Evolutionary conservation across 176 grass and related monocot genomes (phyloP).

Genomic region (Rhynchospora pubera): DNA sequence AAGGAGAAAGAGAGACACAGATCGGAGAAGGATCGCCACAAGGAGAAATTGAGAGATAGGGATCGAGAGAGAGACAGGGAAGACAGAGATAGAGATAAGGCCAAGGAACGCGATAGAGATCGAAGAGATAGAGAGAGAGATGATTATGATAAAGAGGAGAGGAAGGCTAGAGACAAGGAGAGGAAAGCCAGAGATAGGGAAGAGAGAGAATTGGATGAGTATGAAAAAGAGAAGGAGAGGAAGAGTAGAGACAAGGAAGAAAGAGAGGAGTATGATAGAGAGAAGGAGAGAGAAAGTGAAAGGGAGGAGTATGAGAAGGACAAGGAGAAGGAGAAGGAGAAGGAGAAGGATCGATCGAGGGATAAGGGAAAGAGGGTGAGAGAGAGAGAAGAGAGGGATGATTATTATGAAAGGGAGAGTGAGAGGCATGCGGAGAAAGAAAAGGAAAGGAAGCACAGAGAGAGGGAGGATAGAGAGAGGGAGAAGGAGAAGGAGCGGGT

Average conservation of each 20-base stretch:
- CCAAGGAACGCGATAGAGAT: neutral
- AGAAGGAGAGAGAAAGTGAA: conserved; percentile 20
- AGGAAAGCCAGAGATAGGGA: no score
- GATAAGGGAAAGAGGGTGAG: conserved; percentile 5
- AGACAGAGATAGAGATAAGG: neutral
- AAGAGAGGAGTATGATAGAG: conserved; percentile 18
- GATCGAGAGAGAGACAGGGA: neutral
- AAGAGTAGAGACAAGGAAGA: conserved; percentile 1
- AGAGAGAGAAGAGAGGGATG: conserved; percentile 17
- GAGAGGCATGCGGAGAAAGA: conserved; percentile 34
- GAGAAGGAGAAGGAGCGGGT: conserved; percentile 29
- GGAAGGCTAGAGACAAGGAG: conserved; percentile 23
- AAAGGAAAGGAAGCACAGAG: conserved; percentile 43
- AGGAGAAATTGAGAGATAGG: neutral
- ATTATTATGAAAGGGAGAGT: conserved; percentile 16
- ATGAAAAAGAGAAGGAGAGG: neutral
- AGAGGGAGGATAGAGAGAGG: conserved; percentile 33
- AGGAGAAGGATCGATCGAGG: conserved; percentile 10
- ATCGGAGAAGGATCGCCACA: conserved; percentile 28
- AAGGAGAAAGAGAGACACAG: conserved; percentile 32
- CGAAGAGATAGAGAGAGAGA: neutral
- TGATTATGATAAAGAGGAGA: neutral
- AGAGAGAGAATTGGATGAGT: neutral
- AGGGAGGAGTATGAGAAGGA: neutral
- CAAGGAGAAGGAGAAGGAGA: conserved; percentile 16